Evolutionary conservation across 164 flowering plant genomes (phyloP).

Genomic region (Liriodendron chinense): DNA sequence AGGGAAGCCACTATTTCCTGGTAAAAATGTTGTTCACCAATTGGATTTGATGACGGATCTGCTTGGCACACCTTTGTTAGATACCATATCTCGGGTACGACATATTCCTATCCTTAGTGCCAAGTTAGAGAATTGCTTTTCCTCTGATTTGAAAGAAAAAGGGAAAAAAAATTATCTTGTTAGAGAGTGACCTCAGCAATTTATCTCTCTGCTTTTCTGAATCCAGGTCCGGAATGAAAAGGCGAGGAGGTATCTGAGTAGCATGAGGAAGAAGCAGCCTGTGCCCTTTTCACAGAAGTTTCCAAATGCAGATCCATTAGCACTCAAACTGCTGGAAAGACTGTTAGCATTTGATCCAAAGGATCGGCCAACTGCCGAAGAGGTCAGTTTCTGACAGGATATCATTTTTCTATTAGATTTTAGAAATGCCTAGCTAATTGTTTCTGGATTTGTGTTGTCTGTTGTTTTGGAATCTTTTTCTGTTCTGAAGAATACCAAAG

Average conservation of each 20-base stretch:
- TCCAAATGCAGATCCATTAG: slow-evolving; percentile 89
- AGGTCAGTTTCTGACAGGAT: slow-evolving; percentile 37
- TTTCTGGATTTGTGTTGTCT: too few relatives aligned
- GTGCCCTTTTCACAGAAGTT: slow-evolving; percentile 72
- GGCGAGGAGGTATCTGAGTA: slow-evolving; percentile 80
- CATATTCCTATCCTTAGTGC: not conserved
- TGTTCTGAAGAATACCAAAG: too few relatives aligned
- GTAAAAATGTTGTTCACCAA: slow-evolving; percentile 96
- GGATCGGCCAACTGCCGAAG: slow-evolving; percentile 91
- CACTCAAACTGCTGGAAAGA: slow-evolving; percentile 64
- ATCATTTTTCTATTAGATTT: too few relatives aligned
- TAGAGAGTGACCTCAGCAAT: not conserved
- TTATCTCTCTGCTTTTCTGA: not conserved
- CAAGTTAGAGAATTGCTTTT: too few relatives aligned
- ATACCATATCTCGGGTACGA: slow-evolving; percentile 81
- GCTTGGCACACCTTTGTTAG: slow-evolving; percentile 89
- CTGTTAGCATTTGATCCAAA: slow-evolving; percentile 93
- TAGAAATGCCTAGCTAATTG: too few relatives aligned
- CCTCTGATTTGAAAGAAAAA: too few relatives aligned
- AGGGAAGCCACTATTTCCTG: slow-evolving; percentile 93
- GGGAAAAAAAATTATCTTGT: not conserved
- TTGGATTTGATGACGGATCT: slow-evolving; percentile 93
- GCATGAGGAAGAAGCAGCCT: slow-evolving; percentile 87
- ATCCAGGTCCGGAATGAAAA: slow-evolving; percentile 86
- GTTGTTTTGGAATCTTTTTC: too few relatives aligned